Evolutionary conservation across 2,329 filamentous ascomycete genomes (phyloP).

Genomic region (Alternaria alternata): DNA sequence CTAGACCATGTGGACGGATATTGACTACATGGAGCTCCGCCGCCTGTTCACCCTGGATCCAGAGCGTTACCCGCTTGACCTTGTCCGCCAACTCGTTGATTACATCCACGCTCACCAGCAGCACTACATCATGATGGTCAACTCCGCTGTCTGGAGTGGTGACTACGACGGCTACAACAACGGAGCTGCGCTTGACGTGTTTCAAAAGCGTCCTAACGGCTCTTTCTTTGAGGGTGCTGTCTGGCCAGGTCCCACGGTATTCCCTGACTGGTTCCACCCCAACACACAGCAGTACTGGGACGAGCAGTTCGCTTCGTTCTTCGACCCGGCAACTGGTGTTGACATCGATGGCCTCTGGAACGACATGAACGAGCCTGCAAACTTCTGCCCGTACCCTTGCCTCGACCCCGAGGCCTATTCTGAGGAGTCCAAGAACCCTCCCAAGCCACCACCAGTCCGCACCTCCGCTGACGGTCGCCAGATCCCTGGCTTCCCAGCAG

Average conservation of each 20-base stretch:
- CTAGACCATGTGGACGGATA: conserved; percentile 77
- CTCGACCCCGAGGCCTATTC: conserved; percentile 51
- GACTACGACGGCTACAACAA: conserved; percentile 66
- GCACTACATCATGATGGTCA: conserved; percentile 81
- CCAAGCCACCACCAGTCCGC: conserved; percentile 69
- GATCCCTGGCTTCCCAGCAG: conserved; percentile 73
- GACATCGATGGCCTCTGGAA: conserved; percentile 78
- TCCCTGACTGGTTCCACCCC: conserved; percentile 78
- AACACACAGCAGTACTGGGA: conserved; percentile 73
- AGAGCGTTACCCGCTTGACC: conserved; percentile 66
- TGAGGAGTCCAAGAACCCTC: conserved; percentile 61
- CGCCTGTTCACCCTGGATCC: conserved; percentile 71
- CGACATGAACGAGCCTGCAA: conserved; percentile 50
- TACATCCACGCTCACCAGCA: conserved; percentile 72
- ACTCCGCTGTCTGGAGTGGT: conserved; percentile 65
- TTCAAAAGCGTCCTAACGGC: conserved; percentile 64
- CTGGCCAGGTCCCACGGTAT: conserved; percentile 77
- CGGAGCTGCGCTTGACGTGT: conserved; percentile 64
- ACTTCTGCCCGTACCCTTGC: conserved; percentile 58
- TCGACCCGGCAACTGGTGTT: conserved; percentile 68
- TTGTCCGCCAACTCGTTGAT: conserved; percentile 70
- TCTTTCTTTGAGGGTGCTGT: conserved; percentile 70
- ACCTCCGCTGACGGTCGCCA: conserved; percentile 63
- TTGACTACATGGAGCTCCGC: conserved; percentile 72
- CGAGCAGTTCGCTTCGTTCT: conserved; percentile 72